phyloP scores from a whole-genome alignment of 495 filamentous ascomycete genomes.

The Neurospora sp. region DNA sequence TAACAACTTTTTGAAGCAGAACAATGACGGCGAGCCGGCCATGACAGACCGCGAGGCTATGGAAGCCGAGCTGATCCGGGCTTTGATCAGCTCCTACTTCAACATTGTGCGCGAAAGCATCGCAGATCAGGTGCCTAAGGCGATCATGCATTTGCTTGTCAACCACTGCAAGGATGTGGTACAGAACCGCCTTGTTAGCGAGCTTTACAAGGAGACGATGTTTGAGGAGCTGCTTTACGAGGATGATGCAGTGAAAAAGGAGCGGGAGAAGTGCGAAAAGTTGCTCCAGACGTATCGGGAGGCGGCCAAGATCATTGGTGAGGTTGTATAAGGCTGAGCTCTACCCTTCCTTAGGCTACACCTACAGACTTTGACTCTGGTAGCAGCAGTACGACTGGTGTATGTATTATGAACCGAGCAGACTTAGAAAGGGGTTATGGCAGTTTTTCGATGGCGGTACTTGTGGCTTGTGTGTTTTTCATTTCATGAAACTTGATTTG shows the following conservation, averaged over 20 bases:
- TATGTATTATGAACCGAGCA: background rate
- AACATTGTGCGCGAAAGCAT: constrained; percentile 96
- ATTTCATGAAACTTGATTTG: background rate
- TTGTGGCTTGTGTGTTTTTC: background rate
- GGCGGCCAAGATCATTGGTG: constrained; percentile 93
- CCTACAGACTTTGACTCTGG: background rate
- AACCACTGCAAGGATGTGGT: constrained; percentile 97
- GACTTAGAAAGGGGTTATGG: background rate
- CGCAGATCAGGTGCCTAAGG: constrained; percentile 96
- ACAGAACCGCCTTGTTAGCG: constrained; percentile 90
- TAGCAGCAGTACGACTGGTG: background rate
- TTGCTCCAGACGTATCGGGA: constrained; percentile 89
- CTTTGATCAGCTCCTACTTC: constrained; percentile 94
- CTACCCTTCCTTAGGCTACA: background rate
- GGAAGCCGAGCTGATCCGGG: constrained; percentile 94
- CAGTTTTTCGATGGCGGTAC: background rate
- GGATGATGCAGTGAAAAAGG: constrained; percentile 92
- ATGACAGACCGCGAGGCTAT: constrained; percentile 92
- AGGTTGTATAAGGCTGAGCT: constrained; percentile 60
- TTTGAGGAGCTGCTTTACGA: constrained; percentile 94
- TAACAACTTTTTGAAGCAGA: constrained; percentile 25
- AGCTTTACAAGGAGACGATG: constrained; percentile 87
- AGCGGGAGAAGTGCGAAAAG: constrained; percentile 96
- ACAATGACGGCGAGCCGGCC: constrained; percentile 56
- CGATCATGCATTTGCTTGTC: constrained; percentile 96